phyloP scores from a whole-genome alignment of 1,284 basidiomycete species.

The Xanthoconium separans region DNA sequence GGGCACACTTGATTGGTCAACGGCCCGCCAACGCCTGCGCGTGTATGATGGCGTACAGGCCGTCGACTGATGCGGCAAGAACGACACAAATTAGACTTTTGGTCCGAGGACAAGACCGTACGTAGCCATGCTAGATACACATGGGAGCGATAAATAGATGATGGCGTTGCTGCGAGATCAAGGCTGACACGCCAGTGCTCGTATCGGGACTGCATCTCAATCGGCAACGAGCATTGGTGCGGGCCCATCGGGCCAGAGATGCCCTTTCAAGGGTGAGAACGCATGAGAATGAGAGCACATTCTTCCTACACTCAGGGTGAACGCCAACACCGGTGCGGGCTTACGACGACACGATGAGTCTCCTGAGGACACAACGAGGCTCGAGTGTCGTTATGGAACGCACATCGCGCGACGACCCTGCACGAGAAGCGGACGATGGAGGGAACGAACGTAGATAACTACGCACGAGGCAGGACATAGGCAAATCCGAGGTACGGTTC shows the following conservation, averaged over 20 bases:
- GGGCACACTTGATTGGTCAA: conserved; percentile 75
- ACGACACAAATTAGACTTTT: conserved; percentile 2
- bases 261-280: background rate
- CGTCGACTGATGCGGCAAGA: conserved; percentile 40
- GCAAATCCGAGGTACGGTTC: background rate
- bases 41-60: conserved; percentile 92
- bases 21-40: conserved; percentile 72
- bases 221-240: background rate
- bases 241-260: background rate
- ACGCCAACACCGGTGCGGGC: no score
- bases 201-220: background rate
- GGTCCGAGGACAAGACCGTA: conserved; percentile 1
- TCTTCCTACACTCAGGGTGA: background rate
- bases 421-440: background rate
- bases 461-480: background rate
- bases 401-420: conserved; percentile 1
- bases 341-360: background rate
- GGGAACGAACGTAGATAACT: no score
- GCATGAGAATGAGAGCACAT: background rate
- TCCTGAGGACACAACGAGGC: background rate
- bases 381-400: background rate
- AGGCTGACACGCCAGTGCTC: background rate
- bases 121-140: background rate
- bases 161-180: background rate
- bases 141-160: background rate